phyloP scores from a whole-genome alignment of 169 alveolate genomes.

The Theileria annulata region DNA sequence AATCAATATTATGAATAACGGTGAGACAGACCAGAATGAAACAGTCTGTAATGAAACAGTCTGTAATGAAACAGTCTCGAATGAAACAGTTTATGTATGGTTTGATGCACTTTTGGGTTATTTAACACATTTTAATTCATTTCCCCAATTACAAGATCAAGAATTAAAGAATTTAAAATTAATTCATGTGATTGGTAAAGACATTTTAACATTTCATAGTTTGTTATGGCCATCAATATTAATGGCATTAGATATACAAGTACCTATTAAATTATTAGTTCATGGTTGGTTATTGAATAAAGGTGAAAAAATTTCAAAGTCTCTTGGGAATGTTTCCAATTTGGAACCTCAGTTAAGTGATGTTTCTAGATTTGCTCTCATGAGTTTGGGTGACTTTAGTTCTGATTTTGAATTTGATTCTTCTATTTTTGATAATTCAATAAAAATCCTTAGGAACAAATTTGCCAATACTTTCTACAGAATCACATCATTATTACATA shows the following conservation, averaged over 20 bases:
- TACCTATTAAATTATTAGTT: conserved; percentile 73
- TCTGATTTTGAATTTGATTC: conserved; percentile 37
- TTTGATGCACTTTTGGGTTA: conserved; percentile 88
- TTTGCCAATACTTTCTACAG: conserved; percentile 51
- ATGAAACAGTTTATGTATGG: conserved; percentile 88
- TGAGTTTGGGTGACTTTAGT: conserved; percentile 60
- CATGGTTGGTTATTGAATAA: conserved; percentile 86
- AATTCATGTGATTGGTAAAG: conserved; percentile 87
- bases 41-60: too few relatives aligned
- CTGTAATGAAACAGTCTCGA: conserved; percentile 65
- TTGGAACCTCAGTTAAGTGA: conserved; percentile 30
- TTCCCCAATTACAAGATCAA: neutral
- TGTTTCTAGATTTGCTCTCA: conserved; percentile 51
- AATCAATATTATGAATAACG: too few relatives aligned
- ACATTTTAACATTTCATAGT: conserved; percentile 85
- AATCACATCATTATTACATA: conserved; percentile 11
- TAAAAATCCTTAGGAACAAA: conserved; percentile 30
- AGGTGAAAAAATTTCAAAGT: conserved; percentile 89
- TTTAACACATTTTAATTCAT: conserved; percentile 44
- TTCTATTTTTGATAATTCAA: conserved; percentile 3
- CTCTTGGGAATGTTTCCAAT: conserved; percentile 77
- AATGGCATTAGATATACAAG: conserved; percentile 66
- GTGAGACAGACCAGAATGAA: too few relatives aligned
- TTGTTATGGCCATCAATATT: conserved; percentile 86
- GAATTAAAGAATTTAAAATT: neutral